These are phyloP conservation scores for Starmerella cellae DNA, from an alignment of 805 yeast genomes.

Conservation along the genomic window DNA sequence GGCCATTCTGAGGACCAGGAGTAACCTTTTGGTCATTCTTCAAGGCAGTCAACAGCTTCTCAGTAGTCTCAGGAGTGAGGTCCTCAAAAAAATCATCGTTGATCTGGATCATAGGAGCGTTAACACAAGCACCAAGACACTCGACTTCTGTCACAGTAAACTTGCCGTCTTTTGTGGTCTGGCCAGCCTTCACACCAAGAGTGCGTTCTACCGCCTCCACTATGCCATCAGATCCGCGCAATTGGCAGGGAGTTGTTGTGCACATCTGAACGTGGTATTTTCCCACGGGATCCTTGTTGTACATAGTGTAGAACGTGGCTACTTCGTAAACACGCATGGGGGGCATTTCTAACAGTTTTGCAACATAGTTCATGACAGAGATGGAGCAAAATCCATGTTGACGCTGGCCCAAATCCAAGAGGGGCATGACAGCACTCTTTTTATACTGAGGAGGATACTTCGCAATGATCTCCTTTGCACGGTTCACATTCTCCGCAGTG, in stretches of 20 bases:
- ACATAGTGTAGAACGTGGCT: conserved; percentile 87
- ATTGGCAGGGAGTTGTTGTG: conserved; percentile 81
- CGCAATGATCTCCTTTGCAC: conserved; percentile 61
- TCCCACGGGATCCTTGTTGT: conserved; percentile 75
- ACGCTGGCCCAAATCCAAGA: conserved; percentile 75
- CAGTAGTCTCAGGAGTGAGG: conserved; percentile 53
- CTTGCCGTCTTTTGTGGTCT: conserved; percentile 59
- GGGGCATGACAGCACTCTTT: conserved; percentile 80
- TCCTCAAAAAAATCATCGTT: conserved; percentile 79
- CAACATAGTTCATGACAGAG: conserved; percentile 81
- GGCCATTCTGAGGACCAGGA: conserved; percentile 57
- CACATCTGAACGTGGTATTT: conserved; percentile 73
- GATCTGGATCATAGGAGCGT: conserved; percentile 77
- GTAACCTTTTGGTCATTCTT: conserved; percentile 47
- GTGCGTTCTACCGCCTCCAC: conserved; percentile 53
- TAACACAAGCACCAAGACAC: conserved; percentile 84
- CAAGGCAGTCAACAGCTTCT: conserved; percentile 46
- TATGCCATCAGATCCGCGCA: conserved; percentile 69
- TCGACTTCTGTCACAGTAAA: conserved; percentile 81
- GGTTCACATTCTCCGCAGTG: conserved; percentile 44
- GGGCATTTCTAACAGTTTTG: conserved; percentile 71
- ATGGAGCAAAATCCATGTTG: conserved; percentile 77
- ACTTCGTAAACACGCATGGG: conserved; percentile 91
- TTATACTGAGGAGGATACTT: conserved; percentile 79
- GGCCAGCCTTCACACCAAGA: conserved; percentile 57